phyloP scores from a whole-genome alignment of 192 early-diverging fungal species.

The Coemansia sp. region DNA sequence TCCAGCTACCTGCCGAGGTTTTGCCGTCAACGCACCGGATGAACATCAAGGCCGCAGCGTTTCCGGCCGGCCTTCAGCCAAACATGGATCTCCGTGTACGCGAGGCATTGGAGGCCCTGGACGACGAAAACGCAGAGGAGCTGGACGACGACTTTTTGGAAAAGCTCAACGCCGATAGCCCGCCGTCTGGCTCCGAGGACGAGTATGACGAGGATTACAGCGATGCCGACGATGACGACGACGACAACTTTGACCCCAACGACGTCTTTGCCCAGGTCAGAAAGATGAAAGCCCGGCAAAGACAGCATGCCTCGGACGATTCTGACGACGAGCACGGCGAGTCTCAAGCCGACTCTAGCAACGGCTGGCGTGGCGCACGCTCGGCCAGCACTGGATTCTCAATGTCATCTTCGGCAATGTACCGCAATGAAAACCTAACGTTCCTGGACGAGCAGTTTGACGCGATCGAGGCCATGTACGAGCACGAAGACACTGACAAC shows the following conservation, averaged over 20 bases:
- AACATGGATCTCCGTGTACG: conserved; percentile 79
- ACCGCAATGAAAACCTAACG: conserved; percentile 84
- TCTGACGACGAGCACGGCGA: conserved; percentile 8
- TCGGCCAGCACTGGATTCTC: conserved; percentile 63
- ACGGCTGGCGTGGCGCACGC: conserved; percentile 42
- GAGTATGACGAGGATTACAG: background rate
- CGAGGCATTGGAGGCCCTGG: conserved; percentile 87
- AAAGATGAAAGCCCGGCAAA: conserved; percentile 41
- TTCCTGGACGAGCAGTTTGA: conserved; percentile 95
- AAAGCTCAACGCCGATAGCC: conserved; percentile 66
- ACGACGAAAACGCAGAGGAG: conserved; percentile 80
- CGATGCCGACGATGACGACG: conserved; percentile 37
- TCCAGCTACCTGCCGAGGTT: conserved; percentile 67
- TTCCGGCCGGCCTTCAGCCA: conserved; percentile 60
- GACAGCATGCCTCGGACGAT: conserved; percentile 47
- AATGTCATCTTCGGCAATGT: conserved; percentile 91
- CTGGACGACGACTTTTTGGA: conserved; percentile 82
- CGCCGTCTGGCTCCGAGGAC: conserved; percentile 59
- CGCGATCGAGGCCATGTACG: conserved; percentile 56
- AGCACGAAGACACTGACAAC: conserved; percentile 23
- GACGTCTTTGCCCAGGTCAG: conserved; percentile 44
- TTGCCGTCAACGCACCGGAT: conserved; percentile 71
- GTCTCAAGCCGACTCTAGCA: background rate
- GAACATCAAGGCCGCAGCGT: conserved; percentile 64
- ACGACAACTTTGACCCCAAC: conserved; percentile 50